These are phyloP conservation scores for Murraya koenigii DNA, from an alignment of 345 rosid genomes.

Conservation along the genomic window DNA sequence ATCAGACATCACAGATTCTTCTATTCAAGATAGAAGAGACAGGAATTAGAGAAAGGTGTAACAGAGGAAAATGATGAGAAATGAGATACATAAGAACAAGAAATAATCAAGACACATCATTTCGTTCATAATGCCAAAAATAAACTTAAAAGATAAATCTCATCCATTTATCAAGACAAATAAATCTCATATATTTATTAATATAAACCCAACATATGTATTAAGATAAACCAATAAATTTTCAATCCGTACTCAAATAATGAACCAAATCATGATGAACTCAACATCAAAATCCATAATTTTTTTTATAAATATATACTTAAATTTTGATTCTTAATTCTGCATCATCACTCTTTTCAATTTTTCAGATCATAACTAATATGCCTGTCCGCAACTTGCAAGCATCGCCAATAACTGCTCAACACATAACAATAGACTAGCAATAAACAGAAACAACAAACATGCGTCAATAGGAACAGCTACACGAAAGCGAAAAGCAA, in stretches of 20 bases:
- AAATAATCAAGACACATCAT: neutral
- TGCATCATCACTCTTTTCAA: neutral
- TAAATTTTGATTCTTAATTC: neutral
- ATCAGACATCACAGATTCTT: neutral
- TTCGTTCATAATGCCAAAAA: neutral
- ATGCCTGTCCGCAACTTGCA: neutral
- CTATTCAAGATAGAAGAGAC: neutral
- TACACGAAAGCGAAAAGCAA: constrained; percentile 5
- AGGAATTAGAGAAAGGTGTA: neutral
- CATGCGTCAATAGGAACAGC: neutral
- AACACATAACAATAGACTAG: neutral
- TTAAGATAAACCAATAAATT: neutral
- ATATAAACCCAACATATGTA: neutral
- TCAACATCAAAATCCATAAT: neutral
- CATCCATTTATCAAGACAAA: neutral
- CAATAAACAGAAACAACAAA: neutral
- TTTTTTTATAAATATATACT: neutral
- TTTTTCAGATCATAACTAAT: neutral
- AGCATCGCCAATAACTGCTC: neutral
- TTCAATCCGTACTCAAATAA: neutral
- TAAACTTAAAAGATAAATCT: neutral
- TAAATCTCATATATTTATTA: neutral
- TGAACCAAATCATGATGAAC: neutral
- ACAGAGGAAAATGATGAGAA: neutral
- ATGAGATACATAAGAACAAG: neutral